These are phyloP conservation scores for Tetracentron sinense DNA, from an alignment of 164 flowering plant genomes.

Conservation along the genomic window DNA sequence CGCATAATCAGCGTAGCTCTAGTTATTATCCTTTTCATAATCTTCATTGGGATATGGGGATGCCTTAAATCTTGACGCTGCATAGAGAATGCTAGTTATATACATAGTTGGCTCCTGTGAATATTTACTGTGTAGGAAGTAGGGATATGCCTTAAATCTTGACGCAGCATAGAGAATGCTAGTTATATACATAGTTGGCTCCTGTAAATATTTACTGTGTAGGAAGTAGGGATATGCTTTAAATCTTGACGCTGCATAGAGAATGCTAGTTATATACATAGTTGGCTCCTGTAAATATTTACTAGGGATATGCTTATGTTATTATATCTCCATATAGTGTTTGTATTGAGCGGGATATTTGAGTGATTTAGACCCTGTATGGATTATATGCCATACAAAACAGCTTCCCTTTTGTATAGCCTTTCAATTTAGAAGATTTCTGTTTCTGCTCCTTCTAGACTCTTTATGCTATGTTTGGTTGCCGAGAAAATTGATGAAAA, in stretches of 20 bases:
- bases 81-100: too few species aligned
- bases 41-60: slow-evolving; percentile 27
- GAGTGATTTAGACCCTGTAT: too few species aligned
- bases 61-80: not conserved
- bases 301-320: too few species aligned
- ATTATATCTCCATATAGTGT: too few species aligned
- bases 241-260: not conserved
- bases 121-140: not conserved
- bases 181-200: not conserved
- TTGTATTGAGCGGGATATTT: too few species aligned
- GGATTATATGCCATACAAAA: too few species aligned
- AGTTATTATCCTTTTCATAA: slow-evolving; percentile 18
- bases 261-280: too few species aligned
- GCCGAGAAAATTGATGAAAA: too few species aligned
- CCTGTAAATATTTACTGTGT: not conserved
- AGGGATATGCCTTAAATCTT: slow-evolving; percentile 17
- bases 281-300: not conserved
- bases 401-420: too few species aligned
- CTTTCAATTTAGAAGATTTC: too few species aligned
- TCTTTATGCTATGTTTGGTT: too few species aligned
- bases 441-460: too few species aligned
- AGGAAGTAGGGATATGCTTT: slow-evolving; percentile 19
- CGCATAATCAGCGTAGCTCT: slow-evolving; percentile 18
- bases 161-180: not conserved
- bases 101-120: not conserved